phyloP scores from a whole-genome alignment of 2,329 filamentous ascomycete species.

The Colletotrichum tofieldiae region DNA sequence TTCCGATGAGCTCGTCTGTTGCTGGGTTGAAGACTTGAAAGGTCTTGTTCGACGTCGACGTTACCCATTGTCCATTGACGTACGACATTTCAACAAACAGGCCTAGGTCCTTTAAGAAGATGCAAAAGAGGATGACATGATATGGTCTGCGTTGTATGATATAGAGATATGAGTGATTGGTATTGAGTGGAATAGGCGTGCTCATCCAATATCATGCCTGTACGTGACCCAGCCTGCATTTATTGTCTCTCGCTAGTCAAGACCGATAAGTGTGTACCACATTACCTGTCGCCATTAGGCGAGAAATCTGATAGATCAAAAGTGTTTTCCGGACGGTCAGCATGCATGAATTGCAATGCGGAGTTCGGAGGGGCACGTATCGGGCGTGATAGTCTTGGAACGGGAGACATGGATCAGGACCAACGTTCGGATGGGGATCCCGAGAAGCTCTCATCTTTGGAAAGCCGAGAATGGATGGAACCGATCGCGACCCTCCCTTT shows the following conservation, averaged over 20 bases:
- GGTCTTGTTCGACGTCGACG: conserved; percentile 9
- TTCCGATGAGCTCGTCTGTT: conserved; percentile 76
- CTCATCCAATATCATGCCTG: not conserved
- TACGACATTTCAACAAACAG: conserved; percentile 30
- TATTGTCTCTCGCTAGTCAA: not conserved
- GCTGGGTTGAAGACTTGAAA: conserved; percentile 71
- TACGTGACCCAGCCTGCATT: not conserved
- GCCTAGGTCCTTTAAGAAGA: conserved; percentile 23
- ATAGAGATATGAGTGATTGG: not conserved
- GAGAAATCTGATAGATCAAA: not conserved
- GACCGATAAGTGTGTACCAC: not conserved
- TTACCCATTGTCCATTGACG: conserved; percentile 28
- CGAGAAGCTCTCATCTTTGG: not conserved
- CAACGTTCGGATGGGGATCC: not conserved
- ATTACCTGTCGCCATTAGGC: not conserved
- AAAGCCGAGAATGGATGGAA: not conserved
- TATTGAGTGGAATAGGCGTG: not conserved
- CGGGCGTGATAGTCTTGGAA: conserved; percentile 6
- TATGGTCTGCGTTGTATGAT: not conserved
- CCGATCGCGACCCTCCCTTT: not conserved
- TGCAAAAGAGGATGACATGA: not conserved
- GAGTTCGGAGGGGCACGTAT: conserved; percentile 6
- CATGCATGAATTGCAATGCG: not conserved
- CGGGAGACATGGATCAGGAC: conserved; percentile 16
- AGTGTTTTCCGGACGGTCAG: not conserved